phyloP scores from a whole-genome alignment of 2,329 filamentous ascomycete genomes.

The Onygenales sp. region DNA sequence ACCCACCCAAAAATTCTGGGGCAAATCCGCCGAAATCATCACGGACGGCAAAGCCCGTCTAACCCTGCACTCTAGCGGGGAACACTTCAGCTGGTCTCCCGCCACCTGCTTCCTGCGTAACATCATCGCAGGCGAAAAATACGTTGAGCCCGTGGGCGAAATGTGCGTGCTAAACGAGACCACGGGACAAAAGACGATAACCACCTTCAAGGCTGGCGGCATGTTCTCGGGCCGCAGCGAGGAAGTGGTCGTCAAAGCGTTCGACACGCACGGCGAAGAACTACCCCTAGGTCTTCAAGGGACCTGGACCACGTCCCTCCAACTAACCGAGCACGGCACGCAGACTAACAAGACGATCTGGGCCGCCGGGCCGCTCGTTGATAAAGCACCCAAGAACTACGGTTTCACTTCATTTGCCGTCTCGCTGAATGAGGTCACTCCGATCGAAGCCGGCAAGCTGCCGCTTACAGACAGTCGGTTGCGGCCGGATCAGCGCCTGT shows the following conservation, averaged over 20 bases:
- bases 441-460: slow-evolving; percentile 63
- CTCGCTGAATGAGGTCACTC: slow-evolving; percentile 75
- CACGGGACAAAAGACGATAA: slow-evolving; percentile 70
- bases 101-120: slow-evolving; percentile 90
- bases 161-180: slow-evolving; percentile 82
- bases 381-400: slow-evolving; percentile 70
- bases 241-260: slow-evolving; percentile 70
- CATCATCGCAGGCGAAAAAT: slow-evolving; percentile 96
- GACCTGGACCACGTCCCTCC: slow-evolving; percentile 73
- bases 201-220: slow-evolving; percentile 87
- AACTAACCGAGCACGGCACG: slow-evolving; percentile 54
- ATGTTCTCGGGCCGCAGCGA: slow-evolving; percentile 96
- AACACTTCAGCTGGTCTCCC: slow-evolving; percentile 79
- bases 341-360: slow-evolving; percentile 62
- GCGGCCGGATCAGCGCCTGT: slow-evolving; percentile 76
- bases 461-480: slow-evolving; percentile 76
- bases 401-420: slow-evolving; percentile 84
- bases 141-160: slow-evolving; percentile 85
- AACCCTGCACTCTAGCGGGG: slow-evolving; percentile 63
- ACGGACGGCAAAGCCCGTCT: slow-evolving; percentile 82
- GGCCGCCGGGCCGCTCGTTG: slow-evolving; percentile 67
- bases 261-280: slow-evolving; percentile 55
- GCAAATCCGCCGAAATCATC: slow-evolving; percentile 87
- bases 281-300: slow-evolving; percentile 62
- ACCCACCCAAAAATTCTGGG: slow-evolving; percentile 96